Evolutionary conservation across 2,329 filamentous ascomycete species (phyloP), one percentile per base, ranked within the genome.

Genomic region (Monilinia vaccinii-corymbosi): DNA sequence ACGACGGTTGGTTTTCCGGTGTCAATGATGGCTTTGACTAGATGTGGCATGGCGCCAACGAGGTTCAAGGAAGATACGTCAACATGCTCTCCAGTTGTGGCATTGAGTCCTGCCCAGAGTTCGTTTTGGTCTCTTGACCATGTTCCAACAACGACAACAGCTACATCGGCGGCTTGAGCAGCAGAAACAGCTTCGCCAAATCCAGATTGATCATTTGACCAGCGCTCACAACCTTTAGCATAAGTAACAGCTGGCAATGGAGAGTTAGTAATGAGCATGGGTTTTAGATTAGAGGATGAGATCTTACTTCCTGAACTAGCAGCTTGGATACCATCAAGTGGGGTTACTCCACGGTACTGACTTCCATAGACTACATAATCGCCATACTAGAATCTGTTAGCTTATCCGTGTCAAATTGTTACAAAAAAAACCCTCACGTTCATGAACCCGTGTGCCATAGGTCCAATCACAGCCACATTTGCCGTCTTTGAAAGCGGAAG

Each of bases 1-100:
- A 97, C 84, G 0, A 96, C 90, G 10, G 96, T 78, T 0, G 91
- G 87, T 46, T 83, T 79, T 11, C 85, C 84, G 0, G 86, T 88
- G 60, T 82, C 80, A 63, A 87, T 81, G 67, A 91, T 81, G 25
- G 86, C 85, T 66, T 80, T 77, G 52, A 89, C 82, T 1, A 90
- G 81, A 11, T 79, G 78, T 2, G 79, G 80, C 80, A 88, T 87
- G 25, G 87, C 86, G 3, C 87, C 87, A 14, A 89, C 84, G 11
- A 91, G 82, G 60, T 82, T 79, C 21, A 91, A 78, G 56, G 77
- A 77, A 60, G 81, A 75, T 1, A 84, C 77, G 65, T 91, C 87
- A 51, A 91, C 82, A 68, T 89, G 86, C 69, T 91, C 87, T 55
- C 86, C 87, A 0, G 86, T 90, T 1, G 87, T 91, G 32, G 86